Evolutionary conservation across 148 eudicot genomes (phyloP).

Genomic region (Cornus suecica): DNA sequence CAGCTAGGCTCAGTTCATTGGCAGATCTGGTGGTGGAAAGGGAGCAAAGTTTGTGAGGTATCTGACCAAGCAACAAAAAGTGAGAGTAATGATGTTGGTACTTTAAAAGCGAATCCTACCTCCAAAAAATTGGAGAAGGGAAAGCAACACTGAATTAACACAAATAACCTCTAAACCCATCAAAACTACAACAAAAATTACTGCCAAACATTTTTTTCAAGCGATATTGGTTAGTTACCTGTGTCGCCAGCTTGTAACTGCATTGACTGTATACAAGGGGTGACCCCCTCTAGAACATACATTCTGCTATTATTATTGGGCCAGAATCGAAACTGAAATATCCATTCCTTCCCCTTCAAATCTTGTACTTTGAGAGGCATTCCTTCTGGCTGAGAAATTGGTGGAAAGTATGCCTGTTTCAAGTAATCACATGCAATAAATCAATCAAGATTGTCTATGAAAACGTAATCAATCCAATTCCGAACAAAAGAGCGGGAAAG

Average conservation of each 20-base stretch:
- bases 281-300: constrained; percentile 79
- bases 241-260: constrained; percentile 71
- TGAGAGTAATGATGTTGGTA: neutral
- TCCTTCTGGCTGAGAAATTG: constrained; percentile 64
- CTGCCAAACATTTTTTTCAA: neutral
- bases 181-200: neutral
- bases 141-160: neutral
- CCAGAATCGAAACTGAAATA: constrained; percentile 70
- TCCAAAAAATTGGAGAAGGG: neutral
- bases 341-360: constrained; percentile 71
- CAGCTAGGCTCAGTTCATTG: no score
- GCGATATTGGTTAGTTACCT: constrained; percentile 39
- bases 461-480: no score
- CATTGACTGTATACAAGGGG: constrained; percentile 73
- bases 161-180: neutral
- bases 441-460: neutral
- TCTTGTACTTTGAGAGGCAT: constrained; percentile 57
- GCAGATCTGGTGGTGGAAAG: neutral
- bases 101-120: neutral
- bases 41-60: neutral
- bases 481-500: no score
- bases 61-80: neutral
- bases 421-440: neutral
- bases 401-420: constrained; percentile 64
- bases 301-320: constrained; percentile 72